A percentile compares a stretch with the other conserved stretches of the same genome.
Evolutionary conservation across 805 yeast genomes (phyloP).

Genomic region (Gaillardinia entomophila): DNA sequence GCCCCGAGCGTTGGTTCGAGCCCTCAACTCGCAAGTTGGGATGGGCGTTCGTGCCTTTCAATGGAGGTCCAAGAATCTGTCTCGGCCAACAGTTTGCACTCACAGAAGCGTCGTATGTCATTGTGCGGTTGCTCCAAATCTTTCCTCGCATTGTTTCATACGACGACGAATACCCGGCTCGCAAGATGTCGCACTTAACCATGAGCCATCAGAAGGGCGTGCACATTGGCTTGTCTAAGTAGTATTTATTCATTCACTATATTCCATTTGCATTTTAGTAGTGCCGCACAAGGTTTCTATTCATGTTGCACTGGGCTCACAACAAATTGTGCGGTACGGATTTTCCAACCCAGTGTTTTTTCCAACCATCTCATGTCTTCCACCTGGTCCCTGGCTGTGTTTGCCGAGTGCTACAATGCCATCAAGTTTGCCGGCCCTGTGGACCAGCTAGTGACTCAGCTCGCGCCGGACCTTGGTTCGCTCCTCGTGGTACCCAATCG

Average conservation of each 20-base stretch:
- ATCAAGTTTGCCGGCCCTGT: conserved; percentile 5
- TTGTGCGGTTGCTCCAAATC: conserved; percentile 17
- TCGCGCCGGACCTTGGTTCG: conserved; percentile 24
- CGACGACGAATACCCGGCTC: conserved; percentile 8
- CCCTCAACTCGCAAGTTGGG: conserved; percentile 14
- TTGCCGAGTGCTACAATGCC: conserved; percentile 9
- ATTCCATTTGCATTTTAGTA: too few relatives aligned
- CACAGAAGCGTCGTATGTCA: conserved; percentile 20
- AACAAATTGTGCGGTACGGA: too few relatives aligned
- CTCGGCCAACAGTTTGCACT: conserved; percentile 26
- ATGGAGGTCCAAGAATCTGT: conserved; percentile 24
- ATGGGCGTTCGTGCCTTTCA: conserved; percentile 23
- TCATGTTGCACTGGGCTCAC: too few relatives aligned
- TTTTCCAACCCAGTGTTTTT: too few relatives aligned
- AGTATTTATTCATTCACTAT: too few relatives aligned
- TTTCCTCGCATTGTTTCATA: conserved; percentile 13
- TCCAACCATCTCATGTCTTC: too few relatives aligned
- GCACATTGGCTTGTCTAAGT: neutral
- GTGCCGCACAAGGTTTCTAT: too few relatives aligned
- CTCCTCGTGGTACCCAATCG: conserved; percentile 29
- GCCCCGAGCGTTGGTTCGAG: conserved; percentile 14
- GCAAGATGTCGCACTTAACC: conserved; percentile 2
- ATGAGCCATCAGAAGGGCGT: neutral
- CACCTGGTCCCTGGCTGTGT: conserved; percentile 9
- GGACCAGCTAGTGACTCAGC: conserved; percentile 3